Evolutionary conservation across 2,329 filamentous ascomycete species (phyloP), one percentile per base, ranked within the genome.

Genomic region (Aureobasidium musti): DNA sequence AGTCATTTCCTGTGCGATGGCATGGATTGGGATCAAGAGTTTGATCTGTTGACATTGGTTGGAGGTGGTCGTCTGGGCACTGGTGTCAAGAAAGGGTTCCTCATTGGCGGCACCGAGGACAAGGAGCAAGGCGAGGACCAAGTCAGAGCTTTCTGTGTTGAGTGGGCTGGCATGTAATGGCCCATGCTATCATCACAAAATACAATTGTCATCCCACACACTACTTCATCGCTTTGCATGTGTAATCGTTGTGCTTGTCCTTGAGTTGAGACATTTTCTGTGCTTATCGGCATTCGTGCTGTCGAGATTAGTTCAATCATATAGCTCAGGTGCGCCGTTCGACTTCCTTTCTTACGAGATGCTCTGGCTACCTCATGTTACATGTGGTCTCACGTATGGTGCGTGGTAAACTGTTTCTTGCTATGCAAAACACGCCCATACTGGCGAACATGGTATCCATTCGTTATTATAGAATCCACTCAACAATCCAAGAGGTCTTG

Each of bases 1-100:
- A 95, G 92, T 53, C 95, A 99, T 77, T 98, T 97, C 76, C 84
- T 97, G 72, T 91, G 89, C 8, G 90, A 89, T n/a, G 87, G 90
- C 37, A 87, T 90, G 72, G 87, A 83, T n/a, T 98, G 92, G 92
- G 88, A 97, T 68, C 87, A 97, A 73, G 87, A 92, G 71, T 89
- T 99, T 66, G 85, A 90, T 43, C 81, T 98, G 73, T 84, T 97
- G 71, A 91, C 97, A 71, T 81, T 99, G 17, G 89, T 98, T 19
- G 90, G 88, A 23, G 92, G 92, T 8, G 95, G 95, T 5, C 84
- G 95, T 71, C 78, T 99, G 69, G 95, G 93, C 0, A 98, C 95
- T 2, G 91, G 91, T 59, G 95, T 98, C 23, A 99, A 99, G 83
- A 99, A 99, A 79, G 91, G 91, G 0, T 97, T 92, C 73, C 80